Evolutionary conservation across 768 basidiomycete species (phyloP), one percentile per base, ranked within the genome.

Genomic region (Panaeolus papilionaceus): DNA sequence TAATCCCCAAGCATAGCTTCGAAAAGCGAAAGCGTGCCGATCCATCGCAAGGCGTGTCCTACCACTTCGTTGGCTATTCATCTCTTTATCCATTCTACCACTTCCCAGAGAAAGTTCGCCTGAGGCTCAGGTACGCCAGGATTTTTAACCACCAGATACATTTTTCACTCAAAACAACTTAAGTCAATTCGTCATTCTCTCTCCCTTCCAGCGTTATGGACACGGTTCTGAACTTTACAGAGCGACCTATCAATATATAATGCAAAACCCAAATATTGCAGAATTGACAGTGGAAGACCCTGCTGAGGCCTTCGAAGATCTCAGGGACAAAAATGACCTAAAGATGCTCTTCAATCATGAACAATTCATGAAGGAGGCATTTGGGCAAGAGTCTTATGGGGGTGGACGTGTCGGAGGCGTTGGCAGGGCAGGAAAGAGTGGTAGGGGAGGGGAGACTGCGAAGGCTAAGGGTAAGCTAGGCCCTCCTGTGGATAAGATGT

Each of bases 231-330:
- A 92, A 69, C 87, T 99, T 12, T 99, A 98, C 83, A 87, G 82
- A 54, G 89, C 95, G 0, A 90, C 95, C 64, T 97, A 96, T 80
- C 84, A 89, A 74, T 87, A 93, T 73, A 85, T 93, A 20, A 77
- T 92, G 49, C 80, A 85, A 14, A 86, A 86, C 61, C 83, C 89
- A 1, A 80, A 86, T 62, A 87, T 97, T 44, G 90, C 92, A n/a
- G 97, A 99, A 77, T 80, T 99, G 47, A 98, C 96, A 1, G 93
- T 99, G 23, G 98, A 99, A 79, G 98, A 99, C 76, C 98, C 98
- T 1, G 95, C 95, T 0, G 98, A 99, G 79, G 93, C 94, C 10
- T 98, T 99, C 74, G 97, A 99, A 77, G 98, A 99, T 77, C 85
- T 99, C 49, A 84, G 97, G 39, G 98, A 99, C 79, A 91, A 94